Base-by-base conservation (phyloP, 164 flowering plant species). In the Nymphaea colorata region DNA sequence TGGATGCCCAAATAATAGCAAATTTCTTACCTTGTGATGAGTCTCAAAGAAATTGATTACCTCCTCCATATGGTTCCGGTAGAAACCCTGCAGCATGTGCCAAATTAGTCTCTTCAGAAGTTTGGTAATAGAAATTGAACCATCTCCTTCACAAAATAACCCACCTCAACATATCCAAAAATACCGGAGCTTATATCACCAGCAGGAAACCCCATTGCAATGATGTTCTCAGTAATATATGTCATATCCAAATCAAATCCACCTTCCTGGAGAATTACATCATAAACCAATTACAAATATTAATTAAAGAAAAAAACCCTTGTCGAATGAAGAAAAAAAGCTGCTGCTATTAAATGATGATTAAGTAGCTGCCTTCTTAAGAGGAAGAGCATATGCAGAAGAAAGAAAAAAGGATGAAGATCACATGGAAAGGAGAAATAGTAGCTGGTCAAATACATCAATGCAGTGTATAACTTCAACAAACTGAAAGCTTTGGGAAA, bases 171-270 rank as follows among this genome's bases (percentile, higher is more conserved):
- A 81, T 88, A 94, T 72, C 99, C 96, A 71, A 94, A 87, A 74
- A 94, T 88, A 3, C 99, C 99, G 71, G 99, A 94, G 79, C 97
- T 94, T 89, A 89, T 84, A 75, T 94, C 99, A 75, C 99, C 99
- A 66, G 99, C 99, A 71, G 99, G 99, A 68, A 94, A 94, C 11
- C 99, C 99, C 99, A 94, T 94, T 4, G 99, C 99, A 80, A 94
- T 90, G 47, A 94, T 85, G 68, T 94, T 94, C 80, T 94, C 97
- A 2, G 99, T 94, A 73, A 94, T 94, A 69, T 94, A 94, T 17
- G 98, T 90, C 98, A 94, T 83, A 83, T 94, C 99, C 82, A 94
- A 79, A 81, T 94, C 99, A 83, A 92, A 94, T 70, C 92, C 99
- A 72, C 92, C 98, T 79, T 94, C 99, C 99, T 94, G 79, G 59